Evolutionary conservation across 2,329 filamentous ascomycete species (phyloP).

Genomic region (Cladosporium sp.): DNA sequence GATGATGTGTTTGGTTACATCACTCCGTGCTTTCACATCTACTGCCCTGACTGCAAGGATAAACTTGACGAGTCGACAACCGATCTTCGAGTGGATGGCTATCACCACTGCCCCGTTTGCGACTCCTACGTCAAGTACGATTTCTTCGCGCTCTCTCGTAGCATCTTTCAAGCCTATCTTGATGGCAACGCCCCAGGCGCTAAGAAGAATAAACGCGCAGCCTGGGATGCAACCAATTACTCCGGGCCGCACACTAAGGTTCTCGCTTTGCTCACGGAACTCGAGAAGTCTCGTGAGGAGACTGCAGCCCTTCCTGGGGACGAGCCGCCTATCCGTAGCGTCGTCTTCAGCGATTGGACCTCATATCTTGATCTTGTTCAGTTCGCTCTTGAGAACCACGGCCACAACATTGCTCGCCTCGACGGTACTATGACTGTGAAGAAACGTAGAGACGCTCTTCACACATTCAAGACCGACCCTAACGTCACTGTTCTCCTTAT

Average conservation of each 20-base stretch:
- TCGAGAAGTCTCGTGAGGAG: conserved; percentile 60
- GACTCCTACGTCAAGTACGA: conserved; percentile 57
- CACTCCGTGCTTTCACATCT: conserved; percentile 79
- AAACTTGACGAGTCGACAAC: conserved; percentile 52
- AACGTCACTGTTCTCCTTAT: conserved; percentile 76
- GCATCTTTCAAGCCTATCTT: conserved; percentile 43
- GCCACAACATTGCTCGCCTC: conserved; percentile 71
- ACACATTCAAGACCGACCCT: conserved; percentile 68
- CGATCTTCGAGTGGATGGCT: conserved; percentile 36
- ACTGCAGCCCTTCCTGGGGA: conserved; percentile 54
- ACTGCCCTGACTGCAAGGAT: conserved; percentile 71
- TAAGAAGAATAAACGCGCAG: conserved; percentile 48
- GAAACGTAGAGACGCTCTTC: conserved; percentile 69
- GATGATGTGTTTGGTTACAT: conserved; percentile 69
- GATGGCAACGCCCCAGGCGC: conserved; percentile 52
- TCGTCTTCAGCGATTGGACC: conserved; percentile 96
- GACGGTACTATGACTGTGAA: conserved; percentile 82
- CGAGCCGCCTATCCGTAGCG: conserved; percentile 70
- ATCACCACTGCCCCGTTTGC: conserved; percentile 65
- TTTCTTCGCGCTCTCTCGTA: conserved; percentile 64
- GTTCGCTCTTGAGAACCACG: conserved; percentile 64
- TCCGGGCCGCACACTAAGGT: conserved; percentile 90
- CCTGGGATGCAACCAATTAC: conserved; percentile 61
- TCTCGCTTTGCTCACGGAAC: conserved; percentile 68
- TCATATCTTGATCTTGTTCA: conserved; percentile 89